A percentile compares a stretch with the other conserved stretches of the same genome.
These are phyloP conservation scores for Aspergillus intermedius DNA, from an alignment of 2,329 filamentous ascomycete genomes.

Conservation along the genomic window DNA sequence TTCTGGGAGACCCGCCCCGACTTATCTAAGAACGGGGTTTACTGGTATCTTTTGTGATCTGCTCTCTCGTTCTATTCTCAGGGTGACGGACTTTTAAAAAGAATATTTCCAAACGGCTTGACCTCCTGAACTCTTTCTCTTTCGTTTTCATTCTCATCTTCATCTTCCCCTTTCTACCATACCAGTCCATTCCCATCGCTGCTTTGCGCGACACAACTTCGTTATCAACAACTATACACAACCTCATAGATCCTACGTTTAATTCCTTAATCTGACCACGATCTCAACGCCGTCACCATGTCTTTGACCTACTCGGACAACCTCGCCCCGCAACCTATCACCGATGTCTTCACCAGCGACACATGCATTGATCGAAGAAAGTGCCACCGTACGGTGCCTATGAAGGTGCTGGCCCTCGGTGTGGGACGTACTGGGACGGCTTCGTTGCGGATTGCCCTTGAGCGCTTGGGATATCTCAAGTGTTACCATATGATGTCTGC, in stretches of 20 bases:
- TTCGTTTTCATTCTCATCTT: neutral
- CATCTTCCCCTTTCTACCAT: neutral
- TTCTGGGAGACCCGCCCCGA: too few species aligned
- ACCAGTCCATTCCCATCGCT: neutral
- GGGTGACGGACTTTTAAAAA: neutral
- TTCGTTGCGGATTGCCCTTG: slow-evolving; percentile 60
- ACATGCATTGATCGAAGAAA: slow-evolving; percentile 62
- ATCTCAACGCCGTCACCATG: slow-evolving; percentile 16
- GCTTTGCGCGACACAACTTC: neutral
- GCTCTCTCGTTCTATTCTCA: neutral
- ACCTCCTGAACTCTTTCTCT: neutral
- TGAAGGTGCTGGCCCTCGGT: slow-evolving; percentile 65
- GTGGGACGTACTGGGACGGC: slow-evolving; percentile 65
- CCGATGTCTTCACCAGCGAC: slow-evolving; percentile 52
- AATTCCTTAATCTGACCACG: neutral
- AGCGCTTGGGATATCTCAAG: slow-evolving; percentile 60
- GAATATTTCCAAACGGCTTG: neutral
- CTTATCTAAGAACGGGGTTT: neutral
- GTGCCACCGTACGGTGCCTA: slow-evolving; percentile 61
- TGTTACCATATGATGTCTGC: slow-evolving; percentile 70
- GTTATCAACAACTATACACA: neutral
- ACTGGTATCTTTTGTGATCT: neutral
- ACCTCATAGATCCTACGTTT: neutral
- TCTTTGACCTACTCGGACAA: slow-evolving; percentile 32
- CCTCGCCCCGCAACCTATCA: slow-evolving; percentile 35